Base-by-base conservation (phyloP, 2,329 filamentous ascomycete genomes). In the Ascochyta fabae region DNA sequence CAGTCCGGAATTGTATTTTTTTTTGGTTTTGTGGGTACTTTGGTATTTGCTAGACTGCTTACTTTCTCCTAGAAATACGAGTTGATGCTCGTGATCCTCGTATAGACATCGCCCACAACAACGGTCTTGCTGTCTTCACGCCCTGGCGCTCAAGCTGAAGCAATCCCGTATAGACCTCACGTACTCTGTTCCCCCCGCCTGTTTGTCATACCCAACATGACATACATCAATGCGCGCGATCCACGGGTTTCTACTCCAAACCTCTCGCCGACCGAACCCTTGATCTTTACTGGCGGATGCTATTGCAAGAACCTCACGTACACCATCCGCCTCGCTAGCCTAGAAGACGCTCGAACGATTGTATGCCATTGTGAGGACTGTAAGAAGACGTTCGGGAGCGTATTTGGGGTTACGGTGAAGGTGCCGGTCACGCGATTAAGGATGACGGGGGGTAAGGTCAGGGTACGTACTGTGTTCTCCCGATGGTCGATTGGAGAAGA, bases 321-420 rank as follows among this genome's bases (percentile, higher is more conserved):
- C 56, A 70, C 75, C 15, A 71, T 84, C 42, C 68, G 71, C 0
- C 73, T 85, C 1, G 59, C 66, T 3, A 78, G 79, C 7, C 72
- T 75, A 5, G 77, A 79, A 7, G 76, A 84, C 23, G 82, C 81
- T 2, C 72, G 81, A 22, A 83, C 81, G 1, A 81, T 77, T 9
- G 62, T 85, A 15, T 85, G 82, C 59, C 81, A 85, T 65, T 84
- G 82, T 62, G 59, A 67, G 16, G 82, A 79, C 62, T 84, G 82
- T 73, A 84, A 82, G 67, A 81, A 81, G 75, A 81, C 81, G 31
- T 83, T 81, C 44, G 81, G 81, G 7, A 74, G 78, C 26, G 79
- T 80, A 45, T 83, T 81, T 64, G 82, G 82, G 13, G 71, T 84
- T 15, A 84, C 82, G 1, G 77, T 79, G 3, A 83, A 83, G 65